phyloP scores from a whole-genome alignment of 2,329 filamentous ascomycete genomes.

The Paramyrothecium sp. region DNA sequence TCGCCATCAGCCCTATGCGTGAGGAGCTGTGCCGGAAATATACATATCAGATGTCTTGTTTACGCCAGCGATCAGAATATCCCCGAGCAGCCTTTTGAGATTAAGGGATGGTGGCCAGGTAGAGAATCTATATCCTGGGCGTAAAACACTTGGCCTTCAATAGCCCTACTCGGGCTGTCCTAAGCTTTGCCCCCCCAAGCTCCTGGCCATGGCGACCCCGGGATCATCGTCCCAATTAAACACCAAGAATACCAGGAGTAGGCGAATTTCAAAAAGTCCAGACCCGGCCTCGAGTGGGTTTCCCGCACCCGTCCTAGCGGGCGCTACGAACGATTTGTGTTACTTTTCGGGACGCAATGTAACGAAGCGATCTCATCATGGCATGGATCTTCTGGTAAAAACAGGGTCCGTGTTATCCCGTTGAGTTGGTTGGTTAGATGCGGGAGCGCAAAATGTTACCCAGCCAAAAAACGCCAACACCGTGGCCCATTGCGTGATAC shows the following conservation, averaged over 20 bases:
- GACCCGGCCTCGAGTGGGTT: neutral
- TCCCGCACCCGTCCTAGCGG: no score
- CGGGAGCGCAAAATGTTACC: neutral
- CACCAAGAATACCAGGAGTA: neutral
- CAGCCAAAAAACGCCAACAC: neutral
- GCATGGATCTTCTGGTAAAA: neutral
- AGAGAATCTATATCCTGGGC: no score
- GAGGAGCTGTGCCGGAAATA: no score
- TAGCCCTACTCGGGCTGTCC: no score
- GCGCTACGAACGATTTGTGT: neutral
- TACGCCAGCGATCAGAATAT: no score
- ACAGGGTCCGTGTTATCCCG: neutral
- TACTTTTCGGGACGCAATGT: neutral
- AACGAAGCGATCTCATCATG: neutral
- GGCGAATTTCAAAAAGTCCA: neutral
- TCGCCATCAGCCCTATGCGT: no score
- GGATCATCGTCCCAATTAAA: neutral
- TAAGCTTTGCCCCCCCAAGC: no score
- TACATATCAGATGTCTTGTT: no score
- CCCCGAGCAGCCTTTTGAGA: no score
- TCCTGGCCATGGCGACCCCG: no score
- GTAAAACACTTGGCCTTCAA: no score
- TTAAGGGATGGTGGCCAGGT: no score
- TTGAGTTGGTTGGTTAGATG: neutral
- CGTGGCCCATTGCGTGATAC: slow-evolving; percentile 1